Base-by-base conservation (phyloP, 2,329 filamentous ascomycete species). In the Clarireedia paspali region DNA sequence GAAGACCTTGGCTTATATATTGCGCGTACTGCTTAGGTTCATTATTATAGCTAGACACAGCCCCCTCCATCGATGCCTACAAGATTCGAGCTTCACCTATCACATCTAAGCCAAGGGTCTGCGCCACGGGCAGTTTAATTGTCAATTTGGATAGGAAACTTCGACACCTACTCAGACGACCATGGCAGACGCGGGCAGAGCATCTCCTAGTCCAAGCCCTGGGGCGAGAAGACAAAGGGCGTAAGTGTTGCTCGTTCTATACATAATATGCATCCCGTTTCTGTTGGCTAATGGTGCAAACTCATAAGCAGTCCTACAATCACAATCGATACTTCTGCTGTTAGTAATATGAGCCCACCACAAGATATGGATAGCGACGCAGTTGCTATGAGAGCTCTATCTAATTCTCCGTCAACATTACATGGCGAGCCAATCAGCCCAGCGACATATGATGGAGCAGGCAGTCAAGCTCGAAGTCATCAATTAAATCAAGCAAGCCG, bases 311-410 rank as follows among this genome's bases (percentile, higher is more conserved):
- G 68, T 54, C 78, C 78, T 23, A 80, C 78, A 10, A 81, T 81
- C 52, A 80, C 77, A 30, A 79, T 81, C 59, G 77, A 81, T 65
- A 80, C 78, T 23, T 79, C 78, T 57, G 75, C 77, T 54, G 75
- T 78, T 60, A 76, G 70, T 67, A 68, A 58, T 46, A 56, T 50
- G 27, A 66, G 57, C 52, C 59, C 62, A 48, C 61, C 68, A 44
- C 61, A 68, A 52, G 62, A 69, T 6, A 64, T 66, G 61, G 64
- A 68, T 45, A 57, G 53, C 49, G 70, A 72, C 57, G 62, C 67
- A 14, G 63, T 65, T 52, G 64, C 67, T 55, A 63, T 70, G 51
- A 70, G 69, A 60, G 59, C 68, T 49, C 61, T 70, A 30, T 67
- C 71, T 52, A 71, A 68, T 55, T 67, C 69, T 47, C 64, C 67